Conservation (phyloP, 441 rosid genomes). For the Syzygium malaccense region DNA sequence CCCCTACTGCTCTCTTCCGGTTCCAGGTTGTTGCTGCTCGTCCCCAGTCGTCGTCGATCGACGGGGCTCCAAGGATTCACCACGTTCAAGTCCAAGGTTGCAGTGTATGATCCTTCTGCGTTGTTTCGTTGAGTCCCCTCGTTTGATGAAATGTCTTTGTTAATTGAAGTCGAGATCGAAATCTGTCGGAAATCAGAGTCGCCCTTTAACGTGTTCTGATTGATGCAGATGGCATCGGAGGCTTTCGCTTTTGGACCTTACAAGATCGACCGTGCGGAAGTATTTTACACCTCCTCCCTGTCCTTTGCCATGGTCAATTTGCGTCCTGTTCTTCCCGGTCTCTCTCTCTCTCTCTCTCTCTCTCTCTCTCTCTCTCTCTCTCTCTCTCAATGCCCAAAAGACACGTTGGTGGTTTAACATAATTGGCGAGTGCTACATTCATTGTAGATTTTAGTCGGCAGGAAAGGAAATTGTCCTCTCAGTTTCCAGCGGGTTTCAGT, state of each 20-base stretch:
- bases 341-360: not conserved
- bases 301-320: conserved; percentile 72
- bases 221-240: conserved; percentile 24
- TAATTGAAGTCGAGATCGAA: not conserved
- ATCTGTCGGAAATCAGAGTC: not conserved
- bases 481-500: not conserved
- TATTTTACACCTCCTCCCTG: conserved; percentile 42
- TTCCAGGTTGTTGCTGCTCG: not conserved
- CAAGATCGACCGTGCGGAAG: conserved; percentile 48
- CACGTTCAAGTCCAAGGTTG: not conserved
- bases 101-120: not conserved
- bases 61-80: not conserved
- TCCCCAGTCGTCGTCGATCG: not conserved
- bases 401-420: not conserved
- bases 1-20: not conserved
- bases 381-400: not conserved
- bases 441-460: not conserved
- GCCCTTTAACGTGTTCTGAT: not conserved
- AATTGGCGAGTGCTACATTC: not conserved
- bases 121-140: not conserved
- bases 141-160: not conserved
- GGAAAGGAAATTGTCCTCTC: not conserved
- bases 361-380: not conserved
- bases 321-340: conserved; percentile 45
- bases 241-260: conserved; percentile 43